Evolutionary conservation across 805 yeast genomes (phyloP).

Genomic region (Starmerella bombi): DNA sequence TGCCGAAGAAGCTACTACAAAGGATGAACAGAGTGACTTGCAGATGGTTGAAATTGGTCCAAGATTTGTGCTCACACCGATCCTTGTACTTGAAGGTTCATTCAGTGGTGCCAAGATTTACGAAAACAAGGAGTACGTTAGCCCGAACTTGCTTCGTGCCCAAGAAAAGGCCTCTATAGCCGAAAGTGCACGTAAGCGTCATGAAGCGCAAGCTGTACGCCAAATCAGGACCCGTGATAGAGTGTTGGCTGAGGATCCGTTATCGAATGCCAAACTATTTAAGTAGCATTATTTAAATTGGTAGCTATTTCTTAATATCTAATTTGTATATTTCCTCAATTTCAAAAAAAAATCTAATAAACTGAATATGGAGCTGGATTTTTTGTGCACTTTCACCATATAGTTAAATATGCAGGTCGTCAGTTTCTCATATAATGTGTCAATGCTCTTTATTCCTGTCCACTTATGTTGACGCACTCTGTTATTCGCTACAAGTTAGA

Average conservation of each 20-base stretch:
- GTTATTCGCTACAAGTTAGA: no score
- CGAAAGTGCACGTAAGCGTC: conserved; percentile 59
- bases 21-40: conserved; percentile 38
- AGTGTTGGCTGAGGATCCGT: conserved; percentile 63
- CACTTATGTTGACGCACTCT: no score
- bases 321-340: no score
- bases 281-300: no score
- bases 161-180: conserved; percentile 73
- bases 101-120: conserved; percentile 96
- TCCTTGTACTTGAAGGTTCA: conserved; percentile 87
- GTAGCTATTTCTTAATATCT: background rate
- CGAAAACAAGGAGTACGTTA: conserved; percentile 91
- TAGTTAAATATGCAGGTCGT: no score
- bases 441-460: no score
- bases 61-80: conserved; percentile 81
- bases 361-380: no score
- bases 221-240: conserved; percentile 64
- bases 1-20: conserved; percentile 37
- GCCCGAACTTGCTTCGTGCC: conserved; percentile 90
- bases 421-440: no score
- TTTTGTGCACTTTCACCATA: no score
- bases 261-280: conserved; percentile 64
- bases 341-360: background rate
- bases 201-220: conserved; percentile 63
- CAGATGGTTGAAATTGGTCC: conserved; percentile 93